These are phyloP conservation scores for Aureobasidium sp. DNA, from an alignment of 2,329 filamentous ascomycete genomes.

Conservation along the genomic window DNA sequence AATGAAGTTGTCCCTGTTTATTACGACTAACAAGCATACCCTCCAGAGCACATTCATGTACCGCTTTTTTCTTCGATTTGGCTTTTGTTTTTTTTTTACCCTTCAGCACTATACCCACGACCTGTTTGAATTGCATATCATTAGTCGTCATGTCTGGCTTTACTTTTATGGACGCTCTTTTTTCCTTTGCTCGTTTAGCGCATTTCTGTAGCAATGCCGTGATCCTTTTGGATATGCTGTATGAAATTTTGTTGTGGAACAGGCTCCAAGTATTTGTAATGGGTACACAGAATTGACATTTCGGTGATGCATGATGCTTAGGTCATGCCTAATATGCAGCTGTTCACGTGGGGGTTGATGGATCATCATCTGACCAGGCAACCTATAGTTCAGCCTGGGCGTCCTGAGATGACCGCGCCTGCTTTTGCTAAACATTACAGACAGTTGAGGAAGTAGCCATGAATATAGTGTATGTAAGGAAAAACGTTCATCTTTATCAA, in stretches of 20 bases:
- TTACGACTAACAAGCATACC: slow-evolving; percentile 13
- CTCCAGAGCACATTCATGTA: slow-evolving; percentile 12
- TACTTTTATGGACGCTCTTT: background rate
- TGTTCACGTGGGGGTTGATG: slow-evolving; percentile 5
- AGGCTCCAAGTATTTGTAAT: too few species aligned
- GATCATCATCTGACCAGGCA: slow-evolving; percentile 10
- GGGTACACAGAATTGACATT: background rate
- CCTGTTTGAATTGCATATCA: slow-evolving; percentile 4
- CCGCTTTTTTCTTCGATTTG: background rate
- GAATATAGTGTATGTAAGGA: background rate
- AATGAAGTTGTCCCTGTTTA: slow-evolving; percentile 12
- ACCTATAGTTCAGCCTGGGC: slow-evolving; percentile 6
- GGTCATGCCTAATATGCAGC: slow-evolving; percentile 1
- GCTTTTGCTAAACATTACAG: background rate
- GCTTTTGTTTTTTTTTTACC: background rate
- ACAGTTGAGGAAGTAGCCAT: background rate
- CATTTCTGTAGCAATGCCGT: background rate
- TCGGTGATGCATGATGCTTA: background rate
- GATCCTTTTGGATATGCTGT: background rate
- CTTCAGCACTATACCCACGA: slow-evolving; percentile 11
- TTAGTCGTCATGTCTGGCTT: background rate
- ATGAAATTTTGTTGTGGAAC: background rate
- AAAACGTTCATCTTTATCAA: background rate
- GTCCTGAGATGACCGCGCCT: background rate
- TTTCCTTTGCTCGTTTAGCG: background rate